phyloP scores from a whole-genome alignment of 495 filamentous ascomycete species.

The Tirmania nivea region DNA sequence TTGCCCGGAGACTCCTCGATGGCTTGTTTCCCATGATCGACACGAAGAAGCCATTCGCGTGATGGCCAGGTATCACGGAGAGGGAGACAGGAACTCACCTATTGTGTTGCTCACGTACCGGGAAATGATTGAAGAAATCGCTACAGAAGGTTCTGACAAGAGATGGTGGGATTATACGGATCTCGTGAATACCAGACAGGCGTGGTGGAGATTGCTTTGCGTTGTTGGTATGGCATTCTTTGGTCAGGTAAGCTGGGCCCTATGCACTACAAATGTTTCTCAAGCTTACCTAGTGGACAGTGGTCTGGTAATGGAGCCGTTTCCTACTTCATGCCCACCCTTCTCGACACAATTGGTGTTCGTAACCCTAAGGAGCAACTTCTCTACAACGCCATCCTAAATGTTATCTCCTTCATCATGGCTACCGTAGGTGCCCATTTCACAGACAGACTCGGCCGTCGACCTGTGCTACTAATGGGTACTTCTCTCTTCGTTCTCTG shows the following conservation, averaged over 20 bases:
- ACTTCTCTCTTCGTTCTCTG: slow-evolving; percentile 31
- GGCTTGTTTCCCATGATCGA: slow-evolving; percentile 28
- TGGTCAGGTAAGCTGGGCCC: slow-evolving; percentile 24
- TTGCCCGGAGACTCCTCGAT: slow-evolving; percentile 19
- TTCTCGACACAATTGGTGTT: slow-evolving; percentile 31
- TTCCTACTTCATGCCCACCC: slow-evolving; percentile 35
- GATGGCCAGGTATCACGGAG: slow-evolving; percentile 38
- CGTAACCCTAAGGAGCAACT: slow-evolving; percentile 27
- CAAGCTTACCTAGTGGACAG: slow-evolving; percentile 3
- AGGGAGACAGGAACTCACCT: slow-evolving; percentile 28
- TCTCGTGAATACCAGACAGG: slow-evolving; percentile 33
- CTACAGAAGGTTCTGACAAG: slow-evolving; percentile 41
- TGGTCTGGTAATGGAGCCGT: slow-evolving; percentile 40
- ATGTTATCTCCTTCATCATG: slow-evolving; percentile 41
- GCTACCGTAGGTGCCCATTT: slow-evolving; percentile 44
- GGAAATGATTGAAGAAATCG: slow-evolving; percentile 37
- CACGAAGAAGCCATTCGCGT: slow-evolving; percentile 31
- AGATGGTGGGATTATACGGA: slow-evolving; percentile 45
- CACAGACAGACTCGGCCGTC: slow-evolving; percentile 45
- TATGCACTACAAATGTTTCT: neutral
- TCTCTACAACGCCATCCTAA: slow-evolving; percentile 37
- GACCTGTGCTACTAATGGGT: slow-evolving; percentile 36
- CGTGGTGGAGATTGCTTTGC: slow-evolving; percentile 26
- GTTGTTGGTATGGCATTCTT: slow-evolving; percentile 39
- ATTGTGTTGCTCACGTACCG: slow-evolving; percentile 37